These are phyloP conservation scores for Allantophomopsis cytisporea DNA, from an alignment of 2,329 filamentous ascomycete genomes.

Conservation along the genomic window DNA sequence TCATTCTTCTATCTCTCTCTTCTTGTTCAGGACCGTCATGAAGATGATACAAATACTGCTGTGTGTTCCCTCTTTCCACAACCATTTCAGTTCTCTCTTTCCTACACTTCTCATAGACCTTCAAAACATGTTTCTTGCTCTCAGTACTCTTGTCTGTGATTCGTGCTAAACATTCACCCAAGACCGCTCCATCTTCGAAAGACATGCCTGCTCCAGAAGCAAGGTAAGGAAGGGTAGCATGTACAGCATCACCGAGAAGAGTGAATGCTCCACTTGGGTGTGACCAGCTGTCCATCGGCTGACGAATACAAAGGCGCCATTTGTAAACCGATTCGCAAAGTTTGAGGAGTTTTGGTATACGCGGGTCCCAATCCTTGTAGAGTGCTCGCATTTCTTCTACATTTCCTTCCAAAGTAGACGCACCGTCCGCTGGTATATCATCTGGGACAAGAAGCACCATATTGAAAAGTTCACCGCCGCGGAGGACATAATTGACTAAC, in stretches of 20 bases:
- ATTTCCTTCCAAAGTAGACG: constrained; percentile 21
- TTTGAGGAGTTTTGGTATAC: constrained; percentile 37
- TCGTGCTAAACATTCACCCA: constrained; percentile 37
- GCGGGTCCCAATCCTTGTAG: constrained; percentile 29
- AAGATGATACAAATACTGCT: constrained; percentile 46
- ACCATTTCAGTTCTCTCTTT: constrained; percentile 44
- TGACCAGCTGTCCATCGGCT: constrained; percentile 40
- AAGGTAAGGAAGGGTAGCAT: constrained; percentile 51
- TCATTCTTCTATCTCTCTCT: constrained; percentile 33
- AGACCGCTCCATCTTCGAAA: constrained; percentile 43
- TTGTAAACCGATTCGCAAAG: constrained; percentile 43
- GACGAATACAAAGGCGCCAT: constrained; percentile 47
- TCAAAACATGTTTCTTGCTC: constrained; percentile 20
- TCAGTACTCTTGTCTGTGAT: constrained; percentile 24
- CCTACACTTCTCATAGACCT: constrained; percentile 42
- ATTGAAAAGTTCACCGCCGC: constrained; percentile 28
- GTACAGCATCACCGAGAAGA: constrained; percentile 48
- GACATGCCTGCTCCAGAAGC: constrained; percentile 43
- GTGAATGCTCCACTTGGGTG: constrained; percentile 40
- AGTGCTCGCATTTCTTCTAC: constrained; percentile 26
- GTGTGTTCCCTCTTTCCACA: constrained; percentile 42
- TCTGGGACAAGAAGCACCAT: constrained; percentile 28
- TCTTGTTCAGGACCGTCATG: constrained; percentile 40
- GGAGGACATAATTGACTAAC: constrained; percentile 28
- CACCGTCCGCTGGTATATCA: constrained; percentile 19